These are phyloP conservation scores for Paralagenidium karlingii DNA, from an alignment of 352 stramenopile genomes.

Conservation along the genomic window DNA sequence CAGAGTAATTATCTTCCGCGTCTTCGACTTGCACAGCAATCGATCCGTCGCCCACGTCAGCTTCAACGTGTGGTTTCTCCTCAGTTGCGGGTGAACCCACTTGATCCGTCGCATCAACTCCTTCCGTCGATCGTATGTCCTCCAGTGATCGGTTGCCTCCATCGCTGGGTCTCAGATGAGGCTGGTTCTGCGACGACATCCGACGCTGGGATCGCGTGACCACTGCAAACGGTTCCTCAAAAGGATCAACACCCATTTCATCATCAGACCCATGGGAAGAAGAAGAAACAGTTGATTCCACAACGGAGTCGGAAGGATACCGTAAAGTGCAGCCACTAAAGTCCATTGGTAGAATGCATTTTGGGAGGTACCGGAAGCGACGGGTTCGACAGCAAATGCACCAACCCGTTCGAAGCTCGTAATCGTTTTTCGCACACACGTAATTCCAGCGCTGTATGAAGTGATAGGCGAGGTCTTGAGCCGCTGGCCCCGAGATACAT, in stretches of 20 bases:
- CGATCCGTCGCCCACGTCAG: background rate
- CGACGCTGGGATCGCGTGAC: background rate
- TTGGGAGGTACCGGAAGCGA: conserved; percentile 74
- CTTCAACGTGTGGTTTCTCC: background rate
- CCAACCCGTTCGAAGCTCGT: conserved; percentile 74
- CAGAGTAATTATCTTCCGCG: conserved; percentile 14
- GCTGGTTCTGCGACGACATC: background rate
- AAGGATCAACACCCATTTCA: background rate
- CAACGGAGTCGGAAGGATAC: conserved; percentile 23
- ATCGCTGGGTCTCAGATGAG: background rate
- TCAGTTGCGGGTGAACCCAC: too few relatives aligned
- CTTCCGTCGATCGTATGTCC: too few relatives aligned
- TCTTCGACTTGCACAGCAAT: background rate
- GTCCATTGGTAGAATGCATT: conserved; percentile 78
- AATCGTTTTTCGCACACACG: conserved; percentile 80
- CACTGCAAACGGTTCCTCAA: too few relatives aligned
- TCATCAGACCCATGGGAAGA: too few relatives aligned
- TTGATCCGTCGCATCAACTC: too few relatives aligned
- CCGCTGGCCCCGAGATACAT: conserved; percentile 62
- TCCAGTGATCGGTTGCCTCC: background rate
- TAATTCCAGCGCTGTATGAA: conserved; percentile 91
- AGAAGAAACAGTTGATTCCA: background rate
- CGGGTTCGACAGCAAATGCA: conserved; percentile 77
- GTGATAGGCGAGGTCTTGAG: conserved; percentile 79
- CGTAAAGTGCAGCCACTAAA: conserved; percentile 71